Base-by-base conservation (phyloP, 2,329 filamentous ascomycete species). In the Stachybotrys chartarum region DNA sequence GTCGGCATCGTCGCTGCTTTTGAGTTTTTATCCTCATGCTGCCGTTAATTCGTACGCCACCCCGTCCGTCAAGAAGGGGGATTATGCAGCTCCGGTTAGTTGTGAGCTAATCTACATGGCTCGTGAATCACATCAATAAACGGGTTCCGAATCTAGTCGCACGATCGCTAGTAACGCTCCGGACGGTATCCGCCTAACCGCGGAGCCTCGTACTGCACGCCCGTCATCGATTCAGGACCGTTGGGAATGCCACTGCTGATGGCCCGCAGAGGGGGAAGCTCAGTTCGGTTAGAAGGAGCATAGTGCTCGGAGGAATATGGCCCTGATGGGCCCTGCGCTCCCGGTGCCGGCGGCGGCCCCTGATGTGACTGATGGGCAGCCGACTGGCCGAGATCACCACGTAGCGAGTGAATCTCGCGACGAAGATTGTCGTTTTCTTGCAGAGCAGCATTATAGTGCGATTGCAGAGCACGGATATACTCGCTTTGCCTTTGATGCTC, bases 201-300 rank as follows among this genome's bases (percentile, higher is more conserved):
- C 3, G 78, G 72, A 6, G 72, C 70, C 31, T 84, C 81, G 53
- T 86, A 87, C 63, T 86, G 83, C 6, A 87, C 82, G 2, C 84
- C 84, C 1, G 81, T 84, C 84, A 87, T 87, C 1, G 81, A 81
- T 24, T 86, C 83, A 1, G 83, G 78, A 0, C 68, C 70, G 32
- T 68, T 72, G 6, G 71, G 64, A 8, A 78, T 65, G 55, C 68
- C 70, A 52, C 72, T 72, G 61, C 75, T 78, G 16, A 84, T 68
- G 16, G 78, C 76, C 11, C 82, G 75, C 42, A 86, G 72, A 2
- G 83, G 83, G 12, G 83, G 83, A 32, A 86, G 70, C 61, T 83
- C 78, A 14, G 76, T 75, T 18, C 79, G 74, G 59, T 64, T 63
- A 57, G 71, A 54, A 57, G 57, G 59, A 57, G 64, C 54, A 54